Base-by-base conservation (phyloP, 495 filamentous ascomycete species). In the Podospora pseudocomata region DNA sequence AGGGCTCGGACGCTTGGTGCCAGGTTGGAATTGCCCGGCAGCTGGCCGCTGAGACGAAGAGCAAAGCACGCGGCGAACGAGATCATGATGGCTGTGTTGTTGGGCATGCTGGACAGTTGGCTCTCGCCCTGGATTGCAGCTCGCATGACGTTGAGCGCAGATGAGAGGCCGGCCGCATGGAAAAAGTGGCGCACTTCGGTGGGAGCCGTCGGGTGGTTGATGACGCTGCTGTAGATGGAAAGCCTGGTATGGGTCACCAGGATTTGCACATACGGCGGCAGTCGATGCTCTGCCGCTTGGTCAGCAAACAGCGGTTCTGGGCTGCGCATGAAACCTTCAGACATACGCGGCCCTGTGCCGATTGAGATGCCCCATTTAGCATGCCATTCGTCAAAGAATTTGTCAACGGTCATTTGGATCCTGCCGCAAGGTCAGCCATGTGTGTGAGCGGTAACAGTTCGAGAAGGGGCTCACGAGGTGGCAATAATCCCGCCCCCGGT, bases 71-170 rank as follows among this genome's bases (percentile, higher is more conserved):
- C 89, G 1, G 89, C 89, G 65, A 90, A 92, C 4, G 89, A 89
- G 26, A 91, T 90, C 89, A 91, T 91, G 70, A 91, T 91, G 54
- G 88, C 87, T 0, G 89, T 91, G 68, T 92, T 91, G 78, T 91
- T 92, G 4, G 89, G 89, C 89, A 92, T 91, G 11, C 89, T 90
- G 53, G 88, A 87, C 4, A 92, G 82, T 67, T 87, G 84, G 2
- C 81, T 79, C 75, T 92, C 89, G 5, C 89, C 89, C 76, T 90
- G 89, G 16, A 90, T 89, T 16, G 89, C 88, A 3, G 88, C 86
- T 63, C 89, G 84, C 77, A 92, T 85, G n/a, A 92, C 89, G 74
- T 90, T 90, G 19, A 92, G 72, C 1, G 89, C 87, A 0, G 89
- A 88, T 0, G 89, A 91, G 19, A 92, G 81, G 4, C 87, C 86